Conservation (phyloP, 495 filamentous ascomycete genomes). For the Cudoniella acicularis region DNA sequence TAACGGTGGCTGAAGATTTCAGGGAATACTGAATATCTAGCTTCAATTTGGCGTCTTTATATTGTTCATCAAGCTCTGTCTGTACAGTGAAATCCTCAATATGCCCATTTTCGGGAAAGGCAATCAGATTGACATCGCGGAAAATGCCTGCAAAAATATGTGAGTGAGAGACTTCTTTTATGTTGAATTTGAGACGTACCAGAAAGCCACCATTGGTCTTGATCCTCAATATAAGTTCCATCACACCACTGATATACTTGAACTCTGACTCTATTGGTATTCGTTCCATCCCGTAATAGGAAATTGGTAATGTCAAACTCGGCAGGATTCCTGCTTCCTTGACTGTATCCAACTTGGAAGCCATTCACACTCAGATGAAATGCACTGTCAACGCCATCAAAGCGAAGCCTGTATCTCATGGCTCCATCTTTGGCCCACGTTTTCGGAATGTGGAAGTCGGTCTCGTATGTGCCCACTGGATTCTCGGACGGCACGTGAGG, state of each 20-base stretch:
- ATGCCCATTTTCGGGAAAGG: slow-evolving; percentile 43
- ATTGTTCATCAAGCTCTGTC: slow-evolving; percentile 51
- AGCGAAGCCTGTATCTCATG: slow-evolving; percentile 46
- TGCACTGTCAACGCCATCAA: slow-evolving; percentile 68
- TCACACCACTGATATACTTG: slow-evolving; percentile 66
- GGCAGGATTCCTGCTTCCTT: slow-evolving; percentile 62
- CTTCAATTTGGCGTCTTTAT: slow-evolving; percentile 48
- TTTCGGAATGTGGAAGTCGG: slow-evolving; percentile 47
- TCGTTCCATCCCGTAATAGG: slow-evolving; percentile 31
- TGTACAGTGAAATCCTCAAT: slow-evolving; percentile 58
- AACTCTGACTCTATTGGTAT: slow-evolving; percentile 41
- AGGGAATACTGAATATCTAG: slow-evolving; percentile 38
- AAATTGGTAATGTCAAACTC: slow-evolving; percentile 63
- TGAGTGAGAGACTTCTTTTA: neutral
- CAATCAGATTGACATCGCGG: slow-evolving; percentile 60
- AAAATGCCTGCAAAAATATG: slow-evolving; percentile 46
- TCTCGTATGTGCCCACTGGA: slow-evolving; percentile 60
- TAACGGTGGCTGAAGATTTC: slow-evolving; percentile 19
- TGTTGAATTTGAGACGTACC: slow-evolving; percentile 39
- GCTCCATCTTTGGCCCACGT: slow-evolving; percentile 19
- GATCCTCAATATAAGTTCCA: slow-evolving; percentile 66
- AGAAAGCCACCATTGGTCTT: slow-evolving; percentile 43
- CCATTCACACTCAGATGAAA: slow-evolving; percentile 67
- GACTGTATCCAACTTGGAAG: slow-evolving; percentile 59
- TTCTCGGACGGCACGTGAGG: slow-evolving; percentile 67